Evolutionary conservation across 371 early-diverging fungal species (phyloP), one percentile per base, ranked within the genome.

Genomic region (Chytridiales sp.): DNA sequence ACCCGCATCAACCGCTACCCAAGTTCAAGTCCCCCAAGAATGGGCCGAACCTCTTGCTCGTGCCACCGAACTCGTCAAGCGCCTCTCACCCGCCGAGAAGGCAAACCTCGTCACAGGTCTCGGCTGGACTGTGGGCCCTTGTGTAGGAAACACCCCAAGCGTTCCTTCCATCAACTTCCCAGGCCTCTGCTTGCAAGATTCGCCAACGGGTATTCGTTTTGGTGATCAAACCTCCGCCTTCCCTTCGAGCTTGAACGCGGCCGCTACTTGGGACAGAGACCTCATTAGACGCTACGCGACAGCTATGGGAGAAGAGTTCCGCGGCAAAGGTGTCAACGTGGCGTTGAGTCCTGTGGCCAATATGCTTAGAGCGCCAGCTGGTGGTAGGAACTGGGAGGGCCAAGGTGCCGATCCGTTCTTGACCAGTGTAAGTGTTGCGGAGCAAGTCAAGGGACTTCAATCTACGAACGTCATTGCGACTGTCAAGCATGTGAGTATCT

Each of bases 321-420:
- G 66, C 24, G 74, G 66, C 8, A 84, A 80, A 46, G 85, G 85
- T 41, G 66, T 80, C 34, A 65, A 85, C 56, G 56, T 71, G 22
- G 62, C 57, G n/a, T 58, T 85, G 17, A 80, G 80, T 9, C 84
- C 83, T 29, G 65, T 63, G 35, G 67, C 80, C 67, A 79, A 83
- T 61, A 67, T 79, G 53, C 56, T 68, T 47, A 70, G 83, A 13
- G 34, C 63, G 27, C 79, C 80, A n/a, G 59, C 64, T 43, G 72
- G 72, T 51, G 85, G 85, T 34, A 72, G 85, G 52, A 71, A 64
- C 31, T 83, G 80, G 78, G 84, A 83, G 70, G 73, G 65, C 29
- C 74, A 73, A 27, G 83, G 84, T 46, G 86, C 77, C 61, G 86
- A 85, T 53, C 85, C 86, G 11, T 85, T 64, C 47, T 72, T 86